phyloP scores from a whole-genome alignment of 306 rosid species.

The Citrullus amarus region DNA sequence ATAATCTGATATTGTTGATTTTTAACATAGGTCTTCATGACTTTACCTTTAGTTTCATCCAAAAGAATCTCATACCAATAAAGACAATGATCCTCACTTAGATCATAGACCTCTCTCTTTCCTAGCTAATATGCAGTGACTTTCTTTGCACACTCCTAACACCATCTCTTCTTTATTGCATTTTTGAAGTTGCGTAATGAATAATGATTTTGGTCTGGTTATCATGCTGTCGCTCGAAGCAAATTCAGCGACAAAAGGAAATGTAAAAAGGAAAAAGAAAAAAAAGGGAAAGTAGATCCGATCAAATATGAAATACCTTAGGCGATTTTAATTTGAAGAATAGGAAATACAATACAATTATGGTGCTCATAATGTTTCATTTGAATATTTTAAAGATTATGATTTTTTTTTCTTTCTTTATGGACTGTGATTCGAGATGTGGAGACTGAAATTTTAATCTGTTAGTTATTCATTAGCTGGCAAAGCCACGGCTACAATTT shows the following conservation, averaged over 20 bases:
- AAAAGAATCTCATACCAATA: too few species aligned
- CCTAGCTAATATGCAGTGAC: too few species aligned
- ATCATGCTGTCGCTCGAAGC: background rate
- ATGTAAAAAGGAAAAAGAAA: background rate
- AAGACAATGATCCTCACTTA: too few species aligned
- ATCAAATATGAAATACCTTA: background rate
- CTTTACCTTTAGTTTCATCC: too few species aligned
- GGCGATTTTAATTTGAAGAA: background rate
- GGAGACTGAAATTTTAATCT: background rate
- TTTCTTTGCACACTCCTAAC: too few species aligned
- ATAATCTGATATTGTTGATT: too few species aligned
- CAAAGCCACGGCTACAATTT: background rate
- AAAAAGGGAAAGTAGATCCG: background rate
- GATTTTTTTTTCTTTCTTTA: background rate
- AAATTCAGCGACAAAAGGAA: background rate
- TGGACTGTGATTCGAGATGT: background rate
- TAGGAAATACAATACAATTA: background rate
- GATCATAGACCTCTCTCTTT: too few species aligned
- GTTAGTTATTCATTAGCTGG: background rate
- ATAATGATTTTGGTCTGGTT: background rate
- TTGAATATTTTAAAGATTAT: background rate
- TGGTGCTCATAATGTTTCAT: background rate
- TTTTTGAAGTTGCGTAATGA: background rate
- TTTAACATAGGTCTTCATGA: too few species aligned
- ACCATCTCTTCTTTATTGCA: background rate